Conservation (phyloP, 2,329 filamentous ascomycete species). For the Penicillium fuscoglaucum region DNA sequence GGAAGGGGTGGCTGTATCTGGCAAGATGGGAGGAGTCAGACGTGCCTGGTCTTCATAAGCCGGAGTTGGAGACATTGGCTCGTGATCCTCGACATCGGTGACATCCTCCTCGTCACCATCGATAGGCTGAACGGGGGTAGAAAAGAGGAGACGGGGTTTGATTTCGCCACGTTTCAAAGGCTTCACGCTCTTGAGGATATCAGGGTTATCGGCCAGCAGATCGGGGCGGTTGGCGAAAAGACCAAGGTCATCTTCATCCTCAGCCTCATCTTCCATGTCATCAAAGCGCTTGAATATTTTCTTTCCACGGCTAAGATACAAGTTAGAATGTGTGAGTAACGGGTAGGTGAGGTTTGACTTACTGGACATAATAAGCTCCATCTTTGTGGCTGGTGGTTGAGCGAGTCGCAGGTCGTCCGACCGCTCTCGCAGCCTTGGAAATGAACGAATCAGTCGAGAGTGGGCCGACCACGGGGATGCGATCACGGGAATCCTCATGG, state of each 20-base stretch:
- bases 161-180: constrained; percentile 59
- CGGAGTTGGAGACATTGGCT: constrained; percentile 17
- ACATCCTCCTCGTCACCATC: constrained; percentile 52
- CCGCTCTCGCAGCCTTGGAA: background rate
- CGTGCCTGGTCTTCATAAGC: background rate
- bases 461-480: constrained; percentile 45
- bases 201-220: constrained; percentile 32
- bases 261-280: constrained; percentile 40
- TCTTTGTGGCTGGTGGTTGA: background rate
- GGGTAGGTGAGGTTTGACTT: constrained; percentile 30
- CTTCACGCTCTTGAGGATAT: constrained; percentile 36
- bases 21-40: constrained; percentile 9
- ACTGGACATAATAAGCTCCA: constrained; percentile 8
- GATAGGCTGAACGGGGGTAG: constrained; percentile 32
- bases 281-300: constrained; percentile 61
- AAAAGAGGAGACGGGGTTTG: constrained; percentile 62
- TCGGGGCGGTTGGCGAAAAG: constrained; percentile 44
- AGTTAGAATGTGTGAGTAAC: constrained; percentile 28
- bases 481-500: constrained; percentile 64
- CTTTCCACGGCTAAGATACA: constrained; percentile 56
- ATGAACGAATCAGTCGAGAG: constrained; percentile 55
- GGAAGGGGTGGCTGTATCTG: background rate
- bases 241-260: constrained; percentile 46
- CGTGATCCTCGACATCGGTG: constrained; percentile 54
- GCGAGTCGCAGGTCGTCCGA: constrained; percentile 9